These are phyloP conservation scores for Salix suchowensis DNA, from an alignment of 345 rosid genomes.

Conservation along the genomic window DNA sequence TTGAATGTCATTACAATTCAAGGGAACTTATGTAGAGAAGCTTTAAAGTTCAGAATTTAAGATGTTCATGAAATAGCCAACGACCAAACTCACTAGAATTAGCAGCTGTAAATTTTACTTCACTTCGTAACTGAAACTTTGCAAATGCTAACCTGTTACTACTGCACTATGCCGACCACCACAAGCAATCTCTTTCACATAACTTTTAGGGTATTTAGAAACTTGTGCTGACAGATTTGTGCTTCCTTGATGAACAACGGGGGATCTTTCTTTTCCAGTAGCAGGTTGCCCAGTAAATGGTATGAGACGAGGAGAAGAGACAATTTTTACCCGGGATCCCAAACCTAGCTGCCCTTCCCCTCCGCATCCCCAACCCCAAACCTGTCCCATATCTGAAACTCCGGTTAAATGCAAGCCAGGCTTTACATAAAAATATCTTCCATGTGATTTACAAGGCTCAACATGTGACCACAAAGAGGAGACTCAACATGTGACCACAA, in stretches of 20 bases:
- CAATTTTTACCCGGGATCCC: conserved; percentile 74
- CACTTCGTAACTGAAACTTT: not conserved
- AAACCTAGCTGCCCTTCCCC: conserved; percentile 92
- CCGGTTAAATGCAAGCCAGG: conserved; percentile 56
- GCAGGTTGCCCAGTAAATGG: conserved; percentile 54
- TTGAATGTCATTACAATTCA: not conserved
- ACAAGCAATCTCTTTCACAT: conserved; percentile 66
- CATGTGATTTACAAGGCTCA: not conserved
- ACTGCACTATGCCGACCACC: conserved; percentile 86
- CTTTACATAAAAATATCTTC: conserved; percentile 55
- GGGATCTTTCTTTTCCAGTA: conserved; percentile 43
- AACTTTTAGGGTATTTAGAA: conserved; percentile 36
- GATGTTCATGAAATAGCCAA: too few relatives aligned
- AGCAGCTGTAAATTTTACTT: too few relatives aligned
- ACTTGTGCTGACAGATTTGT: conserved; percentile 27
- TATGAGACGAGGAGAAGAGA: conserved; percentile 75
- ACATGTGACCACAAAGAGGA: conserved; percentile 14
- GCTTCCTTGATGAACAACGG: conserved; percentile 38
- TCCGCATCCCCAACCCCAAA: conserved; percentile 99
- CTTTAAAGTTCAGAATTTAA: too few relatives aligned
- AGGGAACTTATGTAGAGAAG: not conserved
- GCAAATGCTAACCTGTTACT: conserved; percentile 55
- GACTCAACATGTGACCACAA: conserved; percentile 26
- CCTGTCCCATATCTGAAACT: conserved; percentile 94
- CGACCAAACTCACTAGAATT: too few relatives aligned